Conservation (phyloP, 495 filamentous ascomycete species). For the Penicillium diatomitis region DNA sequence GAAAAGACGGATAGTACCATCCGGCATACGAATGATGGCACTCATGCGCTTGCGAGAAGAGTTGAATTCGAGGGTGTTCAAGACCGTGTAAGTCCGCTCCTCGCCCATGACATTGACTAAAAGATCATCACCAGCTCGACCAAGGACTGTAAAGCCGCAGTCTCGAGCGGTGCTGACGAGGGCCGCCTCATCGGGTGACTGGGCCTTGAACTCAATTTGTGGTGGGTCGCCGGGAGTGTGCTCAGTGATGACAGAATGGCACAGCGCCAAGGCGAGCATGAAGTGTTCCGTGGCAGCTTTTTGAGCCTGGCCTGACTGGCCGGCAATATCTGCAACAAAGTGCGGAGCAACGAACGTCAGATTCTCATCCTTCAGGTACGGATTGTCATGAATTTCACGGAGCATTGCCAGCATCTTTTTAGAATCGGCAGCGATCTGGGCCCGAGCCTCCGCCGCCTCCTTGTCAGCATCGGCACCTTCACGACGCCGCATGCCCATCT, state of each 20-base stretch:
- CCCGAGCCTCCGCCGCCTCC: constrained; percentile 60
- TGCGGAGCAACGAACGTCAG: constrained; percentile 89
- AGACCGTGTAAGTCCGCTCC: constrained; percentile 72
- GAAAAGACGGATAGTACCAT: constrained; percentile 83
- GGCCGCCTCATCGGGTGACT: constrained; percentile 95
- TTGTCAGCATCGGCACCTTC: constrained; percentile 77
- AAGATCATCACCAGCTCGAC: constrained; percentile 67
- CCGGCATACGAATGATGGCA: constrained; percentile 91
- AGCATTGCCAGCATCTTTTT: constrained; percentile 61
- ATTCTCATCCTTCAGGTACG: constrained; percentile 81
- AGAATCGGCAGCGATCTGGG: constrained; percentile 73
- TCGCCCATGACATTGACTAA: constrained; percentile 79
- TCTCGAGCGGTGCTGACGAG: constrained; percentile 91
- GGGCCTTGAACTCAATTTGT: constrained; percentile 89
- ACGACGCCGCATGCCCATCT: constrained; percentile 88
- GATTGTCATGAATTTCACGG: constrained; percentile 75
- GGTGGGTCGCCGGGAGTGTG: constrained; percentile 80
- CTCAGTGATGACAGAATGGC: constrained; percentile 94
- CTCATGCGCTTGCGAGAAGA: constrained; percentile 97
- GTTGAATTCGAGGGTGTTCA: constrained; percentile 97
- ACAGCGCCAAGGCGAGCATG: constrained; percentile 91
- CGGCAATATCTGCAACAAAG: constrained; percentile 71
- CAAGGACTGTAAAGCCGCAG: constrained; percentile 91
- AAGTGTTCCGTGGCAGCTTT: constrained; percentile 71
- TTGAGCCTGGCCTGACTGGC: constrained; percentile 69